Evolutionary conservation across 371 early-diverging fungal genomes (phyloP).

Genomic region (Nematocida ausubeli): DNA sequence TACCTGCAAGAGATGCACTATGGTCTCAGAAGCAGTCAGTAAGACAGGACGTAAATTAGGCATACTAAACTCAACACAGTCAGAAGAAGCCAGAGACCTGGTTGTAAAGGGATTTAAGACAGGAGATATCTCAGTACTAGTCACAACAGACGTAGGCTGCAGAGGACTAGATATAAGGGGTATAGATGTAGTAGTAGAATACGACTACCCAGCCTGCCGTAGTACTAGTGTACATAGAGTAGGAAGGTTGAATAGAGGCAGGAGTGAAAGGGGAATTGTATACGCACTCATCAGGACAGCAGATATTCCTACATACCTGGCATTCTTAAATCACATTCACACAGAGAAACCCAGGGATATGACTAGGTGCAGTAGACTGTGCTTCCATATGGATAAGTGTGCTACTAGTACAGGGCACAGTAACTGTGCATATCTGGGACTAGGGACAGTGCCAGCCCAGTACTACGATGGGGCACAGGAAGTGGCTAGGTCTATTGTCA

Average conservation of each 20-base stretch:
- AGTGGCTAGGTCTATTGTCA: neutral
- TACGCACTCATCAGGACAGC: conserved; percentile 65
- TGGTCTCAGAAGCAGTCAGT: conserved; percentile 64
- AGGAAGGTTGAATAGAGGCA: conserved; percentile 91
- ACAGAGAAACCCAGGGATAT: conserved; percentile 51
- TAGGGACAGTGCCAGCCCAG: conserved; percentile 27
- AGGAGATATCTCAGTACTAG: conserved; percentile 75
- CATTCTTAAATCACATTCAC: conserved; percentile 50
- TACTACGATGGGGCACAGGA: conserved; percentile 15
- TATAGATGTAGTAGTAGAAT: conserved; percentile 88
- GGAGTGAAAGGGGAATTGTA: conserved; percentile 83
- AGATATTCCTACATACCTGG: conserved; percentile 44
- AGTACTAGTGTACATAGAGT: conserved; percentile 95
- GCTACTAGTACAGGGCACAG: conserved; percentile 7
- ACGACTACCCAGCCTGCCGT: conserved; percentile 82
- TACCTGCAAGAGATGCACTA: conserved; percentile 87
- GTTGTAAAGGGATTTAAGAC: conserved; percentile 60
- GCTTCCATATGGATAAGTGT: conserved; percentile 10
- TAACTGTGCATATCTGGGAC: conserved; percentile 32
- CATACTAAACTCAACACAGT: conserved; percentile 37
- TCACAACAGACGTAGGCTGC: conserved; percentile 96
- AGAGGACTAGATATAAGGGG: conserved; percentile 97
- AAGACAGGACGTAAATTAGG: neutral
- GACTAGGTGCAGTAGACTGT: conserved; percentile 15
- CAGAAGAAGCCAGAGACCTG: conserved; percentile 61